Evolutionary conservation across 805 yeast genomes (phyloP), one percentile per base, ranked within the genome.

Genomic region (Schwanniomyces pseudopolymorphus): DNA sequence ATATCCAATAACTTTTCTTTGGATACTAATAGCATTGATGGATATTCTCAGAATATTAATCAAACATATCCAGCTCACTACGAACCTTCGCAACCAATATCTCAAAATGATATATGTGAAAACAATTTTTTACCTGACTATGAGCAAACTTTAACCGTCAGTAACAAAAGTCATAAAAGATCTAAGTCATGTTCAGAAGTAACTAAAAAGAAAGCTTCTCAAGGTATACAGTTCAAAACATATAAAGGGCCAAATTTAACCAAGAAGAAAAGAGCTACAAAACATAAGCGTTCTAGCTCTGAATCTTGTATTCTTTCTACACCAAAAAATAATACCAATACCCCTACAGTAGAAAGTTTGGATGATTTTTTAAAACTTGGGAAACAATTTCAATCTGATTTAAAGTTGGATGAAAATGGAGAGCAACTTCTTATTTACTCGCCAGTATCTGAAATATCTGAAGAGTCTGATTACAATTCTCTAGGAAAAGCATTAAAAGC

Each of bases 331-430:
- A 20, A 5, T 13, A 16, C 24, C 6, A 20, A 36, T 19, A 37
- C 39, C 28, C 28, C 45, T 20, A 14, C 33, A 16, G 22, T 39
- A 14, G 43, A 21, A 19, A 19, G 31, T n/a, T 57, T 65, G 28
- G 69, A 65, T 28, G 68, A 62, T 39, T 60, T 64, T 43, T 58
- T 63, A 65, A 50, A 51, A 39, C 52, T 65, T 36, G 60, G 58
- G 46, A 52, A 60, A 20, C 67, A 64, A 53, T 46, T 62, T 11
- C 22, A 46, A 14, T 16, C 42, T 16, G 33, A 40, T 20, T 53
- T 54, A 24, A 46, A 50, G 10, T 52, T 49, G 17, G 44, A 40
- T 5, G 13, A 25, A 5, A 9, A 14, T 11, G 33, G 19, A 14
- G 44, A 42, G n/a, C 38, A 27, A 19, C 22, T 39, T 19, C 16